These are phyloP conservation scores for Diospyros kaki DNA, from an alignment of 148 eudicot species.

Conservation along the genomic window DNA sequence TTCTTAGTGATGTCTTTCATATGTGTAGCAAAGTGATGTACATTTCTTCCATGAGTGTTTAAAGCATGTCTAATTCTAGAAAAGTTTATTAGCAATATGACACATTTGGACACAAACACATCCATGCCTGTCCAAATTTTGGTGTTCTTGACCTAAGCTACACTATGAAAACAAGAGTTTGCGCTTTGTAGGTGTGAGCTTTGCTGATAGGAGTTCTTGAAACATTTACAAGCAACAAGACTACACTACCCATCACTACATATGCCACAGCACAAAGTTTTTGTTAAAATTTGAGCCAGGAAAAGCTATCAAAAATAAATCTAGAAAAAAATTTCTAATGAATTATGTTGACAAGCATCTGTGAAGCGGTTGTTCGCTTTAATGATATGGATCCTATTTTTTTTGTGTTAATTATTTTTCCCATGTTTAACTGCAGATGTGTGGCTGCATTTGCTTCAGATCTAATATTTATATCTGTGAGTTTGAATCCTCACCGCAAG, in stretches of 20 bases:
- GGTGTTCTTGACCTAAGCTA: no score
- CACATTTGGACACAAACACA: no score
- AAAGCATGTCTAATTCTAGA: no score
- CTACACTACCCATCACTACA: not conserved
- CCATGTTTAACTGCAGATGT: conserved; percentile 52
- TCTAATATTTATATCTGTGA: conserved; percentile 66
- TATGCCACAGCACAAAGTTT: not conserved
- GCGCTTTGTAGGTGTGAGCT: not conserved
- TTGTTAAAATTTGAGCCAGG: not conserved
- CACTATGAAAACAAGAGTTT: no score
- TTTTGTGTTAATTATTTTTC: not conserved
- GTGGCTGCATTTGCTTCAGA: conserved; percentile 89
- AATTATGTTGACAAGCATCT: not conserved
- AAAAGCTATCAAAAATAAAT: not conserved
- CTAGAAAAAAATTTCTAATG: not conserved
- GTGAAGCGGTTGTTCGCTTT: not conserved
- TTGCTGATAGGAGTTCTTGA: not conserved
- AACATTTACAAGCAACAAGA: not conserved
- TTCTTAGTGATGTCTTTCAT: no score
- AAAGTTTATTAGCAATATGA: no score
- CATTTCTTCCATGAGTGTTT: no score
- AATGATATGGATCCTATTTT: not conserved
- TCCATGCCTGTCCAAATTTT: no score
- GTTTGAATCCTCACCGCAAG: conserved; percentile 81
- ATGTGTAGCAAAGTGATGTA: no score